phyloP scores from a whole-genome alignment of 108 stramenopile genomes.

The Nannochloropsis gaditana region DNA sequence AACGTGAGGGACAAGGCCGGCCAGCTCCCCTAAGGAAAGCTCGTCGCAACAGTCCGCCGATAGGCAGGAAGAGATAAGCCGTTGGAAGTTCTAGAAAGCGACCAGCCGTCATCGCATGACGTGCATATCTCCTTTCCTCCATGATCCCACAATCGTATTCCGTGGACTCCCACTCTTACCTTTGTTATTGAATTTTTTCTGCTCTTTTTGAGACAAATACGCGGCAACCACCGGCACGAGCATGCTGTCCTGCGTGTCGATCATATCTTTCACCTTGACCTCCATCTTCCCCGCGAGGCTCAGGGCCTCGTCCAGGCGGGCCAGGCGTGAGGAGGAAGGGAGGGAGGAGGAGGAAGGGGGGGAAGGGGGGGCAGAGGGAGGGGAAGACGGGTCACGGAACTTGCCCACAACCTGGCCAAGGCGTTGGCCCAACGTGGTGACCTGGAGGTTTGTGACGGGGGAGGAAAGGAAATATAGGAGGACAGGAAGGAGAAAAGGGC shows the following conservation, averaged over 20 bases:
- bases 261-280: not conserved
- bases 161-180: not conserved
- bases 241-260: not conserved
- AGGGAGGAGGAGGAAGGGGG: conserved; percentile 12
- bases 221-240: conserved; percentile 1
- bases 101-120: no score
- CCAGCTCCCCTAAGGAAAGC: no score
- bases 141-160: no score
- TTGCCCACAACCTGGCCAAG: not conserved
- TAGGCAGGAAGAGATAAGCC: no score
- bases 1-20: no score
- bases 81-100: no score
- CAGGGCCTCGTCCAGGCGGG: not conserved
- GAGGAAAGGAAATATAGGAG: not conserved
- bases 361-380: not conserved
- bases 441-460: not conserved
- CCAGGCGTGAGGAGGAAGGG: not conserved
- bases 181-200: conserved; percentile 18
- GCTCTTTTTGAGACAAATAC: not conserved
- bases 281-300: not conserved
- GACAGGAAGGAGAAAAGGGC: not conserved
- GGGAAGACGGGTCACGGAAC: not conserved
- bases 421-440: not conserved
- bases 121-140: no score
- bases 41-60: no score